phyloP scores from a whole-genome alignment of 1,284 basidiomycete genomes.

The Cerioporus squamosus region DNA sequence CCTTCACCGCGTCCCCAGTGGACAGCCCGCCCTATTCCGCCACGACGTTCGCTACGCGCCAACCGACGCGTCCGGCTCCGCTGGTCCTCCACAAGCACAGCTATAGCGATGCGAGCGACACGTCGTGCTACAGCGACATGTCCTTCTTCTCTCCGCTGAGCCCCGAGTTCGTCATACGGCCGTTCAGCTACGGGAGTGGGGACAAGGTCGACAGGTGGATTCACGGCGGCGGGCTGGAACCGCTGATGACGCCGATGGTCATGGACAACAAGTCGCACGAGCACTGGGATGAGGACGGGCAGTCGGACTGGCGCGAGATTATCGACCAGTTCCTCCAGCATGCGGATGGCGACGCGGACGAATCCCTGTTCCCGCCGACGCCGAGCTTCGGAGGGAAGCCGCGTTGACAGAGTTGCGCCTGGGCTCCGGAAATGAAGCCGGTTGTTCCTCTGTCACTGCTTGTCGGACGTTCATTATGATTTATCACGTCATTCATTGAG shows the following conservation, averaged over 20 bases:
- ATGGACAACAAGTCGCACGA: conserved; percentile 18
- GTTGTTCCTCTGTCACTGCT: background rate
- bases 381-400: background rate
- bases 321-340: conserved; percentile 23
- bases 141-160: conserved; percentile 16
- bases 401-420: background rate
- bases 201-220: background rate
- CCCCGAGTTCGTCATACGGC: conserved; percentile 16
- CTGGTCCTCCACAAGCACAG: conserved; percentile 7
- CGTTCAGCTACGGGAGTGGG: background rate
- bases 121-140: background rate
- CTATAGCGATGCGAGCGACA: background rate
- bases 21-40: conserved; percentile 26
- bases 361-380: conserved; percentile 10
- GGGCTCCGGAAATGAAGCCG: background rate
- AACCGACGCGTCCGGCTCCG: conserved; percentile 8
- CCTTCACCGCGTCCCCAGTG: conserved; percentile 42
- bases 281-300: conserved; percentile 14
- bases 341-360: conserved; percentile 11
- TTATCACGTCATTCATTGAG: background rate
- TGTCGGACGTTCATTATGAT: background rate
- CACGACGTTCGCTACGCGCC: conserved; percentile 13
- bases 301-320: conserved; percentile 26
- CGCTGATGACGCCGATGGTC: conserved; percentile 19
- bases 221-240: conserved; percentile 15